Evolutionary conservation across 495 filamentous ascomycete species (phyloP), one percentile per base, ranked within the genome.

Genomic region (Penicillium chermesinum): DNA sequence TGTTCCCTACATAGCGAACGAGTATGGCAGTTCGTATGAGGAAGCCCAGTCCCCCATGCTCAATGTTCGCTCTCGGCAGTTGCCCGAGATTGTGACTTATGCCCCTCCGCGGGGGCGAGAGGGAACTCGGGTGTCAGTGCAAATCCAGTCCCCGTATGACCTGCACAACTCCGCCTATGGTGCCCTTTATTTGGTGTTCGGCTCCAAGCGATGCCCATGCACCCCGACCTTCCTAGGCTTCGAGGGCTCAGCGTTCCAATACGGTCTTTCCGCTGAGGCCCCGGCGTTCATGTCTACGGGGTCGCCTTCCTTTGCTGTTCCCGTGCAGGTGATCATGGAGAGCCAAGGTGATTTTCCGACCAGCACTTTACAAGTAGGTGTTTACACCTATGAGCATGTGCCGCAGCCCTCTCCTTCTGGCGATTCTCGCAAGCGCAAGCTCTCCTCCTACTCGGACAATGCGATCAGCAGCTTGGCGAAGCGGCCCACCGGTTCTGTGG

Each of bases 61-160:
- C 21, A 59, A 44, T 22, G 46, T 50, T 21, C 62, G 61, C n/a
- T 32, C 54, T 44, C 63, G 58, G 7, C 67, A 65, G 48, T 13
- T 71, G 33, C 80, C 85, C 21, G 75, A 82, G 54, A 71, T 96
- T 42, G 71, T 78, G 22, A 83, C 80, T 36, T 88, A 81, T 62
- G 67, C 75, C 27, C 91, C 93, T 13, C 69, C 71, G 30, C 64
- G 74, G 54, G 93, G 91, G 18, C 59, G 72, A 2, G 74, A 78
- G 59, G 87, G 87, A 41, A 85, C 84, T 12, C 77, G 79, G 50
- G 70, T 96, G 7, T 70, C 75, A 35, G 77, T 96, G 41, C 82
- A 86, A 61, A 79, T 95, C 38, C 79, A 81, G 50, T 84, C 82
- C 10, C 77, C 82, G 21, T 86, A 85, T 62, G 88, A 95, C 52